These are phyloP conservation scores for Lactifluus hygrophoroides DNA, from an alignment of 768 basidiomycete species.

Conservation along the genomic window DNA sequence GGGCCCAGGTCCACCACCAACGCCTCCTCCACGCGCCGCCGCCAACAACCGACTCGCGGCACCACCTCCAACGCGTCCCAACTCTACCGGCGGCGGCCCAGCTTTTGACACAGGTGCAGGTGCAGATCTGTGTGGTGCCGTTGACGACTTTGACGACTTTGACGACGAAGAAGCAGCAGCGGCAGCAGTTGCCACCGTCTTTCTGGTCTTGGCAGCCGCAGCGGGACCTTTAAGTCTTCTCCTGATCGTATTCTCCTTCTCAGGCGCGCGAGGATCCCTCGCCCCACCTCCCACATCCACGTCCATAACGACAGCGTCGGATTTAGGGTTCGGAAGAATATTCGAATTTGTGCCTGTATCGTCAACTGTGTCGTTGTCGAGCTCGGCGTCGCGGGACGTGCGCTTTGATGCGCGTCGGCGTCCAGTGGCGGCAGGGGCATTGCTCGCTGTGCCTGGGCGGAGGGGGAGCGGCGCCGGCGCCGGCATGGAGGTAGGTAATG, in stretches of 20 bases:
- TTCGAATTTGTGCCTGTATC: not conserved
- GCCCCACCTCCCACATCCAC: not conserved
- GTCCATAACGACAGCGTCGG: not conserved
- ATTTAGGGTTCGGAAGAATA: not conserved
- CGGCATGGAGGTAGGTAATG: not conserved
- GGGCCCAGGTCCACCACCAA: too few species aligned
- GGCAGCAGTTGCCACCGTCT: not conserved
- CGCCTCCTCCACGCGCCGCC: not conserved
- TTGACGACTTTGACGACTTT: not conserved
- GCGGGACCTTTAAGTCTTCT: constrained; percentile 14
- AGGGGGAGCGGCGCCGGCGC: constrained; percentile 8
- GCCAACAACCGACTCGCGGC: constrained; percentile 10
- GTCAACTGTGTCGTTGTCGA: constrained; percentile 8
- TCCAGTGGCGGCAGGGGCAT: constrained; percentile 23
- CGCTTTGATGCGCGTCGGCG: constrained; percentile 17
- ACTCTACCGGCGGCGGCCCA: not conserved
- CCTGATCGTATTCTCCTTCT: constrained; percentile 21
- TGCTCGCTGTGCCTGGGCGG: constrained; percentile 10
- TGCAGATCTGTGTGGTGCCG: not conserved
- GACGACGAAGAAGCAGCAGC: not conserved
- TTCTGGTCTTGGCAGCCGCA: not conserved
- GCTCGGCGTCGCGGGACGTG: constrained; percentile 9
- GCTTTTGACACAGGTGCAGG: not conserved
- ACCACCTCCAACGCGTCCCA: constrained; percentile 12
- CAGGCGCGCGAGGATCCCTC: constrained; percentile 7